Conservation (phyloP, 345 rosid genomes). For the Jatropha curcas region DNA sequence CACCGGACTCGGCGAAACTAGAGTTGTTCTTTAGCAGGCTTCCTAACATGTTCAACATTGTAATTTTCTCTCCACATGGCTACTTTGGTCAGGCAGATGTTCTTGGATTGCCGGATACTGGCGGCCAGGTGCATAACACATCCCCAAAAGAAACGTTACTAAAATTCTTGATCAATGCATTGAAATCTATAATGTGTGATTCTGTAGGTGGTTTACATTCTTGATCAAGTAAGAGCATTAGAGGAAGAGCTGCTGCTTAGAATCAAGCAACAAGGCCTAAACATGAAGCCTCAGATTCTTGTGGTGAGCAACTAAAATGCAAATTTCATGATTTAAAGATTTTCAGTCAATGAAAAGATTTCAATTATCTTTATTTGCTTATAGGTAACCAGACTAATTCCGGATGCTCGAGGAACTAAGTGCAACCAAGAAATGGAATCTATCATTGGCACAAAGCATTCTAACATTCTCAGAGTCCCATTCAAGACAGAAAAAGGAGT, state of each 20-base stretch:
- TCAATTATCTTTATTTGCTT: background rate
- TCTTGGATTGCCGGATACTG: constrained; percentile 94
- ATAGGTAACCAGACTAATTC: constrained; percentile 75
- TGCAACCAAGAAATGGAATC: constrained; percentile 84
- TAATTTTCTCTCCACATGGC: constrained; percentile 91
- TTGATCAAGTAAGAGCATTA: constrained; percentile 93
- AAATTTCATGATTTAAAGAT: background rate
- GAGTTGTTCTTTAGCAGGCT: constrained; percentile 63
- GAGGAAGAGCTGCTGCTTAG: constrained; percentile 76
- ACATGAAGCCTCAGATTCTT: constrained; percentile 75
- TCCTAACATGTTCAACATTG: constrained; percentile 75
- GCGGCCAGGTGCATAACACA: constrained; percentile 63
- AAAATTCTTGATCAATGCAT: too few relatives aligned
- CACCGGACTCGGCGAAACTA: constrained; percentile 51
- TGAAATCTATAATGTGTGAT: too few relatives aligned
- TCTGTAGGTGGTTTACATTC: constrained; percentile 97
- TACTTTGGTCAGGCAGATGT: constrained; percentile 89
- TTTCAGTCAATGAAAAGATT: background rate
- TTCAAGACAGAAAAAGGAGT: constrained; percentile 67
- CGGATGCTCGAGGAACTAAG: constrained; percentile 74
- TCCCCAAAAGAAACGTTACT: background rate
- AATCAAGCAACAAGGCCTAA: constrained; percentile 72
- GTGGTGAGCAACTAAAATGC: constrained; percentile 51
- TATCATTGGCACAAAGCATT: constrained; percentile 61
- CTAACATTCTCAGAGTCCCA: constrained; percentile 80